Conservation (phyloP, 2,329 filamentous ascomycete genomes). For the Pseudofabraea citricarpa region DNA sequence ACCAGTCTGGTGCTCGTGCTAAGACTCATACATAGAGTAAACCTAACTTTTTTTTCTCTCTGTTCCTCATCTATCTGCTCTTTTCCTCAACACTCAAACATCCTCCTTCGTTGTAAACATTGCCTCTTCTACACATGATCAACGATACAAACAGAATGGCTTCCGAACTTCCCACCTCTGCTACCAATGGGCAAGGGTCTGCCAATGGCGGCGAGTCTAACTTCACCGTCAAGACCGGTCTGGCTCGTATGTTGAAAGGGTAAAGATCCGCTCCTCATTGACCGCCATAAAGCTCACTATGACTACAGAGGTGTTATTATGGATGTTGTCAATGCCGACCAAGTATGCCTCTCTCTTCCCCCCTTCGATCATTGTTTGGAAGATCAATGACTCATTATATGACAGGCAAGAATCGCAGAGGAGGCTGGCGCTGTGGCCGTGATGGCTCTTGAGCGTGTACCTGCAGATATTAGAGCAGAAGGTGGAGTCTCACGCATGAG, state of each 20-base stretch:
- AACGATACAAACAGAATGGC: constrained; percentile 21
- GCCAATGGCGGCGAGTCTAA: constrained; percentile 25
- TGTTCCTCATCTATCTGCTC: too few relatives aligned
- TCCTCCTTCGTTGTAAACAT: background rate
- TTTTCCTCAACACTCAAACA: too few relatives aligned
- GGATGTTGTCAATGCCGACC: constrained; percentile 92
- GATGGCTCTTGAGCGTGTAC: constrained; percentile 97
- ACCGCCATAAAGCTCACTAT: background rate
- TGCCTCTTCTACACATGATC: constrained; percentile 12
- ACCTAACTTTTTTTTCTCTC: background rate
- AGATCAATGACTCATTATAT: constrained; percentile 9
- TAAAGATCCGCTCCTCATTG: background rate
- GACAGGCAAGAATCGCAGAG: constrained; percentile 87
- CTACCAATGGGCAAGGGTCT: constrained; percentile 17
- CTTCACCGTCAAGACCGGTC: constrained; percentile 89
- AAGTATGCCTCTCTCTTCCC: constrained; percentile 40
- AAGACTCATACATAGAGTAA: too few relatives aligned
- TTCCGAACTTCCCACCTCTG: constrained; percentile 38
- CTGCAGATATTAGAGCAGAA: constrained; percentile 87
- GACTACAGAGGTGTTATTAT: constrained; percentile 78
- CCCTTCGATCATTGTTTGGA: background rate
- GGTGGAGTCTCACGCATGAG: constrained; percentile 97
- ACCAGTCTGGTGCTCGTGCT: too few relatives aligned
- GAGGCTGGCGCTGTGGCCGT: constrained; percentile 93
- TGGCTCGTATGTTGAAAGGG: constrained; percentile 97